A percentile compares a stretch with the other conserved stretches of the same genome.
Evolutionary conservation across 2,329 filamentous ascomycete species (phyloP).

Genomic region (Proliferodiscus dingleyae): DNA sequence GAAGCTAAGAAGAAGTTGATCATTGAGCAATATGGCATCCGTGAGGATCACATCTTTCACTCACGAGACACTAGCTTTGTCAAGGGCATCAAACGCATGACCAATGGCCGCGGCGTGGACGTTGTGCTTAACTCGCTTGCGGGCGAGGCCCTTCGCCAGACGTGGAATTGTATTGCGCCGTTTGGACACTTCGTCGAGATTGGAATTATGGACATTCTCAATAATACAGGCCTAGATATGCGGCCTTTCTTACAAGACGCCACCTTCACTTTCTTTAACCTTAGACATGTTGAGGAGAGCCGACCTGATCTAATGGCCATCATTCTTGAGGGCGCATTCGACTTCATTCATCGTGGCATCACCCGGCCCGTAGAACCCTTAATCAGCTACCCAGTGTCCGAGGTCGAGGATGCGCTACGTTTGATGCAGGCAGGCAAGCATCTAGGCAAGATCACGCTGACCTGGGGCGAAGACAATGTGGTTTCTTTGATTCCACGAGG

Average conservation of each 20-base stretch:
- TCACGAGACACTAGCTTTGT: slow-evolving; percentile 33
- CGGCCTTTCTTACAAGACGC: slow-evolving; percentile 1
- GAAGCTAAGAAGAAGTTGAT: slow-evolving; percentile 29
- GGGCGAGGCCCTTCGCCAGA: slow-evolving; percentile 33
- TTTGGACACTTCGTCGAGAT: slow-evolving; percentile 36
- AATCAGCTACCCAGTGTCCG: not conserved
- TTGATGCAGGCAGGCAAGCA: not conserved
- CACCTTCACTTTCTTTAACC: slow-evolving; percentile 6
- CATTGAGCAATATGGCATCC: slow-evolving; percentile 30
- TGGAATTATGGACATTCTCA: slow-evolving; percentile 21
- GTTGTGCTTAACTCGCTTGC: slow-evolving; percentile 22
- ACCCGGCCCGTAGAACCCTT: not conserved
- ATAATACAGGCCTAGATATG: slow-evolving; percentile 25
- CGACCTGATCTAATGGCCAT: not conserved
- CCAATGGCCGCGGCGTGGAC: slow-evolving; percentile 17
- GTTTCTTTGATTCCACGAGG: not conserved
- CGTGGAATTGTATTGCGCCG: slow-evolving; percentile 37
- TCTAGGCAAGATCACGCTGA: slow-evolving; percentile 1
- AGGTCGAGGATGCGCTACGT: slow-evolving; percentile 5
- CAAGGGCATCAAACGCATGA: slow-evolving; percentile 26
- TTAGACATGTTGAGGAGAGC: slow-evolving; percentile 1
- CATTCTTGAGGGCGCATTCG: no score
- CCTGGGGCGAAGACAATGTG: not conserved
- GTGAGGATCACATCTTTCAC: slow-evolving; percentile 35
- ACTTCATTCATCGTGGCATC: not conserved